Conservation (phyloP, 306 rosid genomes). For the Coriaria nepalensis region DNA sequence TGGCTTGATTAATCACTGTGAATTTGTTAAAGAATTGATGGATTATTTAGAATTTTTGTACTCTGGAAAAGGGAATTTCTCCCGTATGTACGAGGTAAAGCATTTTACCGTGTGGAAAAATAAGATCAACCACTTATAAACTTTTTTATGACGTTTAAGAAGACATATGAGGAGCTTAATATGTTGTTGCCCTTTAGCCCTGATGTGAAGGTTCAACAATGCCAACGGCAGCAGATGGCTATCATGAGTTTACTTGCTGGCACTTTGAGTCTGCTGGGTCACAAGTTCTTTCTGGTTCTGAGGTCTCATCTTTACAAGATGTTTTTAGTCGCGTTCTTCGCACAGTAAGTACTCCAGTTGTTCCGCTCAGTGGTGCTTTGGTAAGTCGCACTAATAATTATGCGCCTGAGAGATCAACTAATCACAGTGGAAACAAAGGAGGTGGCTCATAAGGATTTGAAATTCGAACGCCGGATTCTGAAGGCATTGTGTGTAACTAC, state of each 20-base stretch:
- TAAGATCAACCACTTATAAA: not conserved
- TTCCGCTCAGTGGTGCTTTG: not conserved
- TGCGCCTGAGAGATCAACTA: too few relatives aligned
- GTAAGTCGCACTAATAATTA: too few relatives aligned
- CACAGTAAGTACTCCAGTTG: not conserved
- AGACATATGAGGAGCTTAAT: conserved; percentile 2
- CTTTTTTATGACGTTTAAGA: not conserved
- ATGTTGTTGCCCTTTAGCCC: conserved; percentile 7
- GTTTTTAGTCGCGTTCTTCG: not conserved
- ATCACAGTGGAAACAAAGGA: not conserved
- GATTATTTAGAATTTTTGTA: too few relatives aligned
- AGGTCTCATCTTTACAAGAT: not conserved
- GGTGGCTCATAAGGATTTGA: not conserved
- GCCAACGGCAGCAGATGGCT: not conserved
- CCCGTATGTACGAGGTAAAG: not conserved
- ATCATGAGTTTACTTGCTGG: not conserved
- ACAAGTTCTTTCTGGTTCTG: not conserved
- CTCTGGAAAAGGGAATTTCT: not conserved
- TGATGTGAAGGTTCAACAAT: conserved; percentile 4
- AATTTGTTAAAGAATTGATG: too few relatives aligned
- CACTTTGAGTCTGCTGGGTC: not conserved
- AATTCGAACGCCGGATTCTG: not conserved
- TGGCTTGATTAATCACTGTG: too few relatives aligned
- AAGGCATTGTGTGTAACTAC: too few relatives aligned
- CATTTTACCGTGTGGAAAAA: not conserved